Evolutionary conservation across 768 basidiomycete species (phyloP), one percentile per base, ranked within the genome.

Genomic region (Boletus edulis): DNA sequence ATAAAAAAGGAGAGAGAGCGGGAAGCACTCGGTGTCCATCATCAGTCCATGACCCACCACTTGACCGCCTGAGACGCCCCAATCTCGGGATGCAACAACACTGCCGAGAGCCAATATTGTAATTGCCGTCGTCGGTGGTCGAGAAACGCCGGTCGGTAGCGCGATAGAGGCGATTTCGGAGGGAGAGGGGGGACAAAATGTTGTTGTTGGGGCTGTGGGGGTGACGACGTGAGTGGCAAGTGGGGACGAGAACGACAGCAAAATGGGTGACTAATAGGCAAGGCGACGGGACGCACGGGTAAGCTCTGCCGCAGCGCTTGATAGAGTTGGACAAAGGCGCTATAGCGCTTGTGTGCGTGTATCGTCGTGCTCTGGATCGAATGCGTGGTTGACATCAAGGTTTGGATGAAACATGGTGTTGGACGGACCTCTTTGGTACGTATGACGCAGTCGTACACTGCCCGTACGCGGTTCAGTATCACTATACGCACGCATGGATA

Each of bases 401-500:
- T 9, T 9, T 29, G 8, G 29, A 29, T 29, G 29, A 29, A 9
- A 29, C 8, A 29, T 2, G 29, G 29, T 27, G 29, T 29, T 9
- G 10, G n/a, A 44, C 43, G 5, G 14, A 52, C 76, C 74, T 86
- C 85, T 67, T 82, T 84, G 0, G 86, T 88, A 27, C 75, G 80
- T 49, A 90, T 83, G 9, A 78, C 83, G 61, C 84, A 86, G 57
- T 89, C 86, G 62, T 87, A 89, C 11, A 87, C 87, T 80, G 51
- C 11, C 37, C 31, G 18, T 3, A 12, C 6, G 4, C n/a, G n/a
- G n/a, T 39, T 39, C 17, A 39, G 29, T 29, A 8, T 29, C 2
- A 8, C 29, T 9, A 29, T 29, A 29, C 5, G 24, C 5, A 24
- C 24, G 24, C 24, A 24, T 24, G 38, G 20, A 41, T 0, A 11